These are phyloP conservation scores for Diversispora eburnea DNA, from an alignment of 192 early-diverging fungal genomes.

Conservation along the genomic window DNA sequence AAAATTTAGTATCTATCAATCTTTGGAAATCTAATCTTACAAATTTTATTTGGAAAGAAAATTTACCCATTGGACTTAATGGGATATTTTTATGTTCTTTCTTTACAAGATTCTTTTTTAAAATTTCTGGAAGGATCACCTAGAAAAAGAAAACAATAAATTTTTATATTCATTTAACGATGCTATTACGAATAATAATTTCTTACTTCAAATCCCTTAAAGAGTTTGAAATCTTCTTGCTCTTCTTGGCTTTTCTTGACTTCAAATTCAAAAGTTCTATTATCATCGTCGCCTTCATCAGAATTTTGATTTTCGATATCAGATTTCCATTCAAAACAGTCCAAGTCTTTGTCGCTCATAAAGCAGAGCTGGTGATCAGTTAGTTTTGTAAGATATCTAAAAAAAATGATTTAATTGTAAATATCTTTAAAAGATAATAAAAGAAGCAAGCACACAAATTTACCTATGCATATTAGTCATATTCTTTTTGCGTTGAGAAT, in stretches of 20 bases:
- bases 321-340: conserved; percentile 5
- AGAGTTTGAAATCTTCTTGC: conserved; percentile 11
- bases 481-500: conserved; percentile 28
- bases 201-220: conserved; percentile 9
- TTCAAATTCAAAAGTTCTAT: conserved; percentile 8
- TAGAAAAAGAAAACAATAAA: not conserved
- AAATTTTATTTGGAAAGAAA: not conserved
- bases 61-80: not conserved
- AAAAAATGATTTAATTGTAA: not conserved
- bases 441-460: not conserved
- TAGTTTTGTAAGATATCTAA: conserved; percentile 25
- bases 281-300: conserved; percentile 4
- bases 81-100: not conserved
- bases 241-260: conserved; percentile 23
- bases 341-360: conserved; percentile 23
- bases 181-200: not conserved
- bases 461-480: conserved; percentile 32
- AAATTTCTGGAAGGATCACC: not conserved
- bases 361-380: conserved; percentile 26
- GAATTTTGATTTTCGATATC: not conserved
- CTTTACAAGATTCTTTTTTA: not conserved
- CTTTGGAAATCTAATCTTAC: not conserved
- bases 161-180: not conserved
- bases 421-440: not conserved
- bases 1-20: not conserved